phyloP scores from a whole-genome alignment of 1,284 basidiomycete species.

The Apiotrichum sp. region DNA sequence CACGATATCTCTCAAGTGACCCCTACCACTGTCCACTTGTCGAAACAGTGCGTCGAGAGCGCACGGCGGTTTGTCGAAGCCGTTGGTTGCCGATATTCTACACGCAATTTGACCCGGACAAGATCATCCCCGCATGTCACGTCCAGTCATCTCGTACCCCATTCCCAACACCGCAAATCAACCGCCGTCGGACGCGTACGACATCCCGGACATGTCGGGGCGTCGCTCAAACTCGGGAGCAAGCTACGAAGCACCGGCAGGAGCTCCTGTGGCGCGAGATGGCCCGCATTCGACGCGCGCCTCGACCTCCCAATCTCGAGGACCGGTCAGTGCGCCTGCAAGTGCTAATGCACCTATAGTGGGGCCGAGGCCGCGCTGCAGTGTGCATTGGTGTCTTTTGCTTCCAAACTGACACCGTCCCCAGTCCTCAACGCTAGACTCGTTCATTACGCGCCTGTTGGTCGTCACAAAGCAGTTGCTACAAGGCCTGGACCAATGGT shows the following conservation, averaged over 20 bases:
- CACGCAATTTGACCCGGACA: not conserved
- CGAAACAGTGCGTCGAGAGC: too few species aligned
- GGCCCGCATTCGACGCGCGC: not conserved
- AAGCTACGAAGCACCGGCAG: not conserved
- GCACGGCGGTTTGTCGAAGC: too few species aligned
- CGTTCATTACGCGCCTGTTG: conserved; percentile 84
- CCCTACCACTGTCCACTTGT: too few species aligned
- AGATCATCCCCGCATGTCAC: conserved; percentile 7
- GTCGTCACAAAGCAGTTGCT: conserved; percentile 93
- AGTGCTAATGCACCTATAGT: too few species aligned
- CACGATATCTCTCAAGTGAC: too few species aligned
- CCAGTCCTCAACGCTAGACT: conserved; percentile 53
- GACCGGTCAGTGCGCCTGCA: conserved; percentile 3
- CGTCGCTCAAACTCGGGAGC: not conserved
- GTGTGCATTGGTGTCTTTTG: not conserved
- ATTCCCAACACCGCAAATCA: not conserved
- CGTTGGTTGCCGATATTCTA: too few species aligned
- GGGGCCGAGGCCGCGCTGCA: too few species aligned
- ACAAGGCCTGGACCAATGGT: conserved; percentile 87
- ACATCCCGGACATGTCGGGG: not conserved
- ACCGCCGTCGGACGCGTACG: not conserved
- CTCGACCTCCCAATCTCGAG: not conserved
- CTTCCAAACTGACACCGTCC: not conserved
- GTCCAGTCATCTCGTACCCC: conserved; percentile 22
- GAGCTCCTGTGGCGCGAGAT: not conserved